Base-by-base conservation (phyloP, 176 grass and related monocot genomes). In the Chrysopogon serrulatus region DNA sequence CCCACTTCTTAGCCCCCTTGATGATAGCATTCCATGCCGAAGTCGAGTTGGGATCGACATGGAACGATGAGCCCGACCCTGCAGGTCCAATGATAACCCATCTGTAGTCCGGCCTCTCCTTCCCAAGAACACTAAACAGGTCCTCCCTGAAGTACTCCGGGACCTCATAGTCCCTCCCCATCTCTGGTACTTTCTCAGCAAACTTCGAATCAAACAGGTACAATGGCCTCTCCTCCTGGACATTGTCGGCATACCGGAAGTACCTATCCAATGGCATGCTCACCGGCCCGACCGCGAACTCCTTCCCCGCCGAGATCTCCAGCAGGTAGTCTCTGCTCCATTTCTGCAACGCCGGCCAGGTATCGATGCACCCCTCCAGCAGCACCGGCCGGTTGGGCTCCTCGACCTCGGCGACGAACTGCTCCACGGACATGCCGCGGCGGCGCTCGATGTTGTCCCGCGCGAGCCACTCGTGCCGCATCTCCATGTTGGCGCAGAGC, bases 401-500 rank as follows among this genome's bases (percentile, higher is more conserved):
- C 87, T 96, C 96, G 8, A 87, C 92, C 43, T 77, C 71, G 4
- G 53, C 47, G 12, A 99, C 53, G 74, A 99, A 99, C 73, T 89
- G 88, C 77, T 96, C 91, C 4, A 96, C 74, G 0, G 87, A 76
- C 43, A 99, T 49, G 53, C 83, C 83, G 2, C 87, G 82, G 63
- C 89, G 76, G 82, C 91, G 92, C 56, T 94, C 80, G 73, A 99
- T 92, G 86, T 88, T 94, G 78, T 99, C 93, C 31, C 82, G 83
- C 68, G 90, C 75, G 1, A 99, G 91, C 96, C 96, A 96, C 73
- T 99, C 90, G 21, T 81, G 49, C 84, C 92, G 89, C 89, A 99
- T 95, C 87, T 99, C 93, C 87, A 94, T 93, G 82, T 93, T 99
- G 85, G 96, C 89, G 56, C 93, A 99, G 26, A 99, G 93, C 93